Evolutionary conservation across 2,329 filamentous ascomycete species (phyloP).

Genomic region (Exophiala lecanii-corni): DNA sequence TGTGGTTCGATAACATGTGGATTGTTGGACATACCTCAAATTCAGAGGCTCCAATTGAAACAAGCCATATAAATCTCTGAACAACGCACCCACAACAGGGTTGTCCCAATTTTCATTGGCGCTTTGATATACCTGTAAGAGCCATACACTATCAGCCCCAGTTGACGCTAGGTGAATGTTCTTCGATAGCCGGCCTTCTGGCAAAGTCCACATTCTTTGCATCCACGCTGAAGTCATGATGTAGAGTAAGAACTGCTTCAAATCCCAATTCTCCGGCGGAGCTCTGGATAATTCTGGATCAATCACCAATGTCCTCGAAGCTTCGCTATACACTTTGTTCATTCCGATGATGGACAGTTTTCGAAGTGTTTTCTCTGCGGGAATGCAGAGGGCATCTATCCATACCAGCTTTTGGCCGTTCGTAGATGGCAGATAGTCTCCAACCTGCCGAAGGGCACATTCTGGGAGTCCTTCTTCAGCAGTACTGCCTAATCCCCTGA

Average conservation of each 20-base stretch:
- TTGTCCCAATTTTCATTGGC: neutral
- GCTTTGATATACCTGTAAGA: neutral
- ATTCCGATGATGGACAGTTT: slow-evolving; percentile 9
- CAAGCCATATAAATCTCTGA: neutral
- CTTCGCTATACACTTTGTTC: slow-evolving; percentile 9
- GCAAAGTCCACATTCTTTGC: slow-evolving; percentile 11
- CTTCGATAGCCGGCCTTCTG: slow-evolving; percentile 7
- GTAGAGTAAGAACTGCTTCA: slow-evolving; percentile 7
- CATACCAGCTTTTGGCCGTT: too few relatives aligned
- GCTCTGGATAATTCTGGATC: slow-evolving; percentile 7
- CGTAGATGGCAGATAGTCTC: too few relatives aligned
- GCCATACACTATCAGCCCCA: neutral
- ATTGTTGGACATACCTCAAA: slow-evolving; percentile 5
- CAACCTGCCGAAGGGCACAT: too few relatives aligned
- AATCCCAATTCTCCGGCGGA: too few relatives aligned
- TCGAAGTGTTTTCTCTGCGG: slow-evolving; percentile 3
- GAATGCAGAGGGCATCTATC: too few relatives aligned
- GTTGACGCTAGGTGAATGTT: too few relatives aligned
- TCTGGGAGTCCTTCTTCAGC: too few relatives aligned
- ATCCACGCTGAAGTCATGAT: slow-evolving; percentile 9
- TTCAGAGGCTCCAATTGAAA: neutral
- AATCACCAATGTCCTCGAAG: slow-evolving; percentile 4
- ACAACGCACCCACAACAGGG: neutral
- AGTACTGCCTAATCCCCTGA: too few relatives aligned
- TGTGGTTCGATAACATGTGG: slow-evolving; percentile 5